These are phyloP conservation scores for Dipodascopsis uninucleata DNA, from an alignment of 805 yeast species.

Conservation along the genomic window DNA sequence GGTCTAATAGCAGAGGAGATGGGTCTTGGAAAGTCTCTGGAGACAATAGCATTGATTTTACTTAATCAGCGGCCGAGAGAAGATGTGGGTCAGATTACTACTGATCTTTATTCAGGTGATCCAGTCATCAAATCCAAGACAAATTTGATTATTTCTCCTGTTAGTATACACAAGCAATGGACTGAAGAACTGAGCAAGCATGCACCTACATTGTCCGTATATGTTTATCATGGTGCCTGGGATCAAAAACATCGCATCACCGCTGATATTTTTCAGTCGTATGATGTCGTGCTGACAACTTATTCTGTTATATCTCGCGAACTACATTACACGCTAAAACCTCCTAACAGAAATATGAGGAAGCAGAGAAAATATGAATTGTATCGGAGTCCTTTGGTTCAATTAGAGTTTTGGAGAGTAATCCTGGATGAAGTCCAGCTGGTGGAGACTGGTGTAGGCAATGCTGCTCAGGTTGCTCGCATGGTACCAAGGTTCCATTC, in stretches of 20 bases:
- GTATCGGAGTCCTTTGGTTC: slow-evolving; percentile 64
- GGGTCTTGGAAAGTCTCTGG: slow-evolving; percentile 97
- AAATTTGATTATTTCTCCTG: slow-evolving; percentile 82
- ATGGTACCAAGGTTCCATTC: slow-evolving; percentile 81
- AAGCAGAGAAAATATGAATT: slow-evolving; percentile 22
- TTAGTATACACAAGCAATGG: slow-evolving; percentile 84
- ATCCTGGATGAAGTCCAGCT: slow-evolving; percentile 93
- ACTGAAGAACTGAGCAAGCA: slow-evolving; percentile 58
- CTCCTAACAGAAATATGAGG: slow-evolving; percentile 44
- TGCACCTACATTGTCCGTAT: slow-evolving; percentile 59
- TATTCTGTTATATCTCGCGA: slow-evolving; percentile 70
- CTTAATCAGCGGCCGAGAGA: slow-evolving; percentile 52
- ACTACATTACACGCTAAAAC: slow-evolving; percentile 75
- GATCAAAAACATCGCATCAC: slow-evolving; percentile 30
- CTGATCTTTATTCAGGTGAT: slow-evolving; percentile 41
- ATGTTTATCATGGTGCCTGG: slow-evolving; percentile 47
- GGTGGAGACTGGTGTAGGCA: slow-evolving; percentile 68
- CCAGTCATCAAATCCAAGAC: slow-evolving; percentile 55
- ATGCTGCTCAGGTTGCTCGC: slow-evolving; percentile 76
- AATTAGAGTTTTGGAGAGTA: slow-evolving; percentile 83
- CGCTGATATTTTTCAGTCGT: slow-evolving; percentile 53
- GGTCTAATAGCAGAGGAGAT: slow-evolving; percentile 90
- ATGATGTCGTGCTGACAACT: slow-evolving; percentile 78
- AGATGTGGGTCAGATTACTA: slow-evolving; percentile 6
- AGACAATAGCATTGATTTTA: slow-evolving; percentile 61